A percentile compares a stretch with the other conserved stretches of the same genome.
Conservation (phyloP, 2,329 filamentous ascomycete genomes). For the Curvularia sp. region DNA sequence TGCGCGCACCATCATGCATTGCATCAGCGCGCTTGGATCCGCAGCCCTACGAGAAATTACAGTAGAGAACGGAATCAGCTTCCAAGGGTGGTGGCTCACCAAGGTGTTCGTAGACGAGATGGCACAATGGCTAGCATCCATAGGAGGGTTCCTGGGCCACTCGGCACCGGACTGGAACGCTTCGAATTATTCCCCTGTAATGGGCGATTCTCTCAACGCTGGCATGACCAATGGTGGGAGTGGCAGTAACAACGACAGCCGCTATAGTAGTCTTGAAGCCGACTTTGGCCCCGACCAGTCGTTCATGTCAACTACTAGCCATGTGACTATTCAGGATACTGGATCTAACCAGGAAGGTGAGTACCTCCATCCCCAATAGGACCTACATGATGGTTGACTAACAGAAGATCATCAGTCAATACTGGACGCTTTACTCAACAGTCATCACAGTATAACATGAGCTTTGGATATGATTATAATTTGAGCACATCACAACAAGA, state of each 20-base stretch:
- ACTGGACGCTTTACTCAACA: constrained; percentile 44
- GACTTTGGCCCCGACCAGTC: constrained; percentile 46
- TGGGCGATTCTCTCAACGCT: constrained; percentile 40
- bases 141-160: constrained; percentile 82
- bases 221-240: constrained; percentile 45
- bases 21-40: constrained; percentile 76
- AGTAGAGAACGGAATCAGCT: constrained; percentile 77
- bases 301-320: constrained; percentile 41
- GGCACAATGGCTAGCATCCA: constrained; percentile 86
- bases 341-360: constrained; percentile 41
- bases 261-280: constrained; percentile 49
- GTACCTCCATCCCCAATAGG: constrained; percentile 21
- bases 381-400: constrained; percentile 40
- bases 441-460: constrained; percentile 40
- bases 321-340: constrained; percentile 33
- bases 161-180: constrained; percentile 41
- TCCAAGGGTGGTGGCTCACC: constrained; percentile 92
- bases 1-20: constrained; percentile 75
- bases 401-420: constrained; percentile 46
- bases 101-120: constrained; percentile 97
- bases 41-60: constrained; percentile 83
- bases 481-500: constrained; percentile 44
- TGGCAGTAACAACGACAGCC: constrained; percentile 49
- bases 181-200: constrained; percentile 37
- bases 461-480: constrained; percentile 45